These are phyloP conservation scores for Mimosa bimucronata DNA, from an alignment of 306 rosid species.

Conservation along the genomic window DNA sequence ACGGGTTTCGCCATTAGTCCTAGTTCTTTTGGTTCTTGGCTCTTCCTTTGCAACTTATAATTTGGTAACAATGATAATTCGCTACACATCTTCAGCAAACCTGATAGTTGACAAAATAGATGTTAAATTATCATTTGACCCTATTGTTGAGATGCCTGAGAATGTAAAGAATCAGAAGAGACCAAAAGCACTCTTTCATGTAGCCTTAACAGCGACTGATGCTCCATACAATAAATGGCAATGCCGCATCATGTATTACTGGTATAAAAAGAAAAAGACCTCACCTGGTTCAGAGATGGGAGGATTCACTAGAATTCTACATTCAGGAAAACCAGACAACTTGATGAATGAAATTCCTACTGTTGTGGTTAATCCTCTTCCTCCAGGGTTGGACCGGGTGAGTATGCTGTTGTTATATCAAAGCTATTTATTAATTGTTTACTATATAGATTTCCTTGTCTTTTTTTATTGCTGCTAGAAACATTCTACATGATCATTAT, in stretches of 20 bases:
- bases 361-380: slow-evolving; percentile 91
- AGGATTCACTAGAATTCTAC: slow-evolving; percentile 91
- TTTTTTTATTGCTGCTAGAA: slow-evolving; percentile 18
- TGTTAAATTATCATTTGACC: slow-evolving; percentile 56
- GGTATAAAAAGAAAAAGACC: slow-evolving; percentile 76
- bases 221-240: slow-evolving; percentile 95
- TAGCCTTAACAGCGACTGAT: slow-evolving; percentile 93
- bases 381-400: slow-evolving; percentile 88
- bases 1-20: slow-evolving; percentile 64
- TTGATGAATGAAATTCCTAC: slow-evolving; percentile 99
- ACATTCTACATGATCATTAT: slow-evolving; percentile 11
- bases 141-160: slow-evolving; percentile 83
- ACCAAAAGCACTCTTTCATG: slow-evolving; percentile 68
- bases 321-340: slow-evolving; percentile 90
- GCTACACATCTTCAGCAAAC: slow-evolving; percentile 55
- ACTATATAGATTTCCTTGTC: neutral
- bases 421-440: slow-evolving; percentile 6
- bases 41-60: slow-evolving; percentile 84
- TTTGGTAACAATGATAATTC: slow-evolving; percentile 63
- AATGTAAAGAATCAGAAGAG: slow-evolving; percentile 56
- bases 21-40: slow-evolving; percentile 70
- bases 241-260: slow-evolving; percentile 93
- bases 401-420: slow-evolving; percentile 42
- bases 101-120: slow-evolving; percentile 34
- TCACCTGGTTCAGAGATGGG: slow-evolving; percentile 93